A percentile compares a stretch with the other conserved stretches of the same genome.
phyloP scores from a whole-genome alignment of 768 basidiomycete genomes.

The Mycena belliarum region DNA sequence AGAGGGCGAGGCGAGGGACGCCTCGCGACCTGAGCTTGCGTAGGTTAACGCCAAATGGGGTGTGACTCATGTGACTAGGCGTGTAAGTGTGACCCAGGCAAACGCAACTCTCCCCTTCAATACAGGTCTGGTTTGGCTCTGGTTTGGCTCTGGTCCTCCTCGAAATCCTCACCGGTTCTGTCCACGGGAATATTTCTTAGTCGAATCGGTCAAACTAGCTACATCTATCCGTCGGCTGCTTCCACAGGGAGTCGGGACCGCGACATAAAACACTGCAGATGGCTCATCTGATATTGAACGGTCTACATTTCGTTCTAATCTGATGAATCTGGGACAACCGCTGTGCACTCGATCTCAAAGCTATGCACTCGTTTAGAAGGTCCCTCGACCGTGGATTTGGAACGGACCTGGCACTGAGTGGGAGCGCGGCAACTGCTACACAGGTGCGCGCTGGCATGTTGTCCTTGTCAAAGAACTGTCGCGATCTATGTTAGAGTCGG shows the following conservation, averaged over 20 bases:
- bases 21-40: slow-evolving; percentile 10
- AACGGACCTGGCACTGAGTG: slow-evolving; percentile 30
- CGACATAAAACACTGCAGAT: too few relatives aligned
- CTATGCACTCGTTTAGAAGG: slow-evolving; percentile 33
- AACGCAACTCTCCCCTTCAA: too few relatives aligned
- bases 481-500: not conserved
- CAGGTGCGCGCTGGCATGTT: slow-evolving; percentile 59
- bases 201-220: too few relatives aligned
- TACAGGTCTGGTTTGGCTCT: too few relatives aligned
- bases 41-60: slow-evolving; percentile 6
- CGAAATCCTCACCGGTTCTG: too few relatives aligned
- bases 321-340: slow-evolving; percentile 33
- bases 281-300: too few relatives aligned
- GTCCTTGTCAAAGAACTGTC: slow-evolving; percentile 48
- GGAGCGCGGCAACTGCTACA: slow-evolving; percentile 54
- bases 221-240: too few relatives aligned
- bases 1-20: slow-evolving; percentile 4
- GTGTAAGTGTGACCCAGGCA: not conserved
- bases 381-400: too few relatives aligned
- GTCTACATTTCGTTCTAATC: too few relatives aligned
- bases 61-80: not conserved
- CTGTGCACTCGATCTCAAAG: slow-evolving; percentile 65
- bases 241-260: too few relatives aligned
- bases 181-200: too few relatives aligned
- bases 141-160: too few relatives aligned